Percentiles rank a stretch among this genome's conserved stretches.
These are phyloP conservation scores for Leccinum barrowsii DNA, from an alignment of 768 basidiomycete species.

Conservation along the genomic window DNA sequence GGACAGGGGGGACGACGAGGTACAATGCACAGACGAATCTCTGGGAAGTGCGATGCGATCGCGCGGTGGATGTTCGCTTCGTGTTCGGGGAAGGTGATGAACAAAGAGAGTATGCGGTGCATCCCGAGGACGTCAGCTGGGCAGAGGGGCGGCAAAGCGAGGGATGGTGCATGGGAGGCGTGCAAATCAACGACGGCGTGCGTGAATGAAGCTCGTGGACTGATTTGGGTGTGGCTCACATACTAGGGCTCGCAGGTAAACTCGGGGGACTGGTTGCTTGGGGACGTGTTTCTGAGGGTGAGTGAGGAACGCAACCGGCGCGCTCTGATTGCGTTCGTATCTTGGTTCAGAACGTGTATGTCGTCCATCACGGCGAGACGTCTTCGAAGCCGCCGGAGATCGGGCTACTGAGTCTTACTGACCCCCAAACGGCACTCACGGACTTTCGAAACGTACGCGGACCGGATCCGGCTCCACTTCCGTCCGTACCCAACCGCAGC, in stretches of 20 bases:
- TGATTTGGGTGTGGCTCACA: slow-evolving; percentile 2
- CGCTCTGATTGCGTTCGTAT: slow-evolving; percentile 2
- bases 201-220: slow-evolving; percentile 5
- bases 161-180: slow-evolving; percentile 55
- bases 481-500: slow-evolving; percentile 7
- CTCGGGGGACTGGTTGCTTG: slow-evolving; percentile 60
- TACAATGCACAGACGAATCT: slow-evolving; percentile 33
- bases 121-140: slow-evolving; percentile 55
- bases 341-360: slow-evolving; percentile 48
- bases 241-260: slow-evolving; percentile 34
- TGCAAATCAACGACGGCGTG: slow-evolving; percentile 52
- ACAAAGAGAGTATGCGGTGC: slow-evolving; percentile 39
- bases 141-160: slow-evolving; percentile 35
- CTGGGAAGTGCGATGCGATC: slow-evolving; percentile 52
- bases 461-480: slow-evolving; percentile 33
- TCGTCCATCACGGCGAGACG: slow-evolving; percentile 43
- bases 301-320: slow-evolving; percentile 6
- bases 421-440: slow-evolving; percentile 33
- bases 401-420: slow-evolving; percentile 45
- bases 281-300: slow-evolving; percentile 56
- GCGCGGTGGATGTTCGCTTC: slow-evolving; percentile 44
- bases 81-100: slow-evolving; percentile 38
- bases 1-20: slow-evolving; percentile 36
- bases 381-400: slow-evolving; percentile 38
- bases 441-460: slow-evolving; percentile 44